These are phyloP conservation scores for Eimeria falciformis DNA, from an alignment of 169 alveolate species.

Conservation along the genomic window DNA sequence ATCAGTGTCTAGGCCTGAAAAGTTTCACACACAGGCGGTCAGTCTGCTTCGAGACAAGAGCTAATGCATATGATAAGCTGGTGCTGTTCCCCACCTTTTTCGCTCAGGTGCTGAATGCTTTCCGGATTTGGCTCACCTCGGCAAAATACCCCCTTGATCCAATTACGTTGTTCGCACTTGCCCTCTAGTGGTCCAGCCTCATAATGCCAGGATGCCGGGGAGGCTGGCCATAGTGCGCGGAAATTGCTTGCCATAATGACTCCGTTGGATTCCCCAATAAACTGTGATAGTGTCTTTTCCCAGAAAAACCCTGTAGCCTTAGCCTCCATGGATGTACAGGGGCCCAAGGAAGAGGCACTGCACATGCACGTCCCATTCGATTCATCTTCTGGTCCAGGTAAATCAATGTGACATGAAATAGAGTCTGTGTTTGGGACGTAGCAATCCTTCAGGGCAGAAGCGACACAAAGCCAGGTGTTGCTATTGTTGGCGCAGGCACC, in stretches of 20 bases:
- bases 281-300: slow-evolving; percentile 18
- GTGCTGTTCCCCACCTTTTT: not conserved
- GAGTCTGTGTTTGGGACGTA: slow-evolving; percentile 35
- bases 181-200: slow-evolving; percentile 33
- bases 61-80: not conserved
- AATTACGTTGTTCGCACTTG: slow-evolving; percentile 11
- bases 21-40: not conserved
- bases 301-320: slow-evolving; percentile 17
- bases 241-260: slow-evolving; percentile 49
- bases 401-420: slow-evolving; percentile 23
- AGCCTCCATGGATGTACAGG: slow-evolving; percentile 49
- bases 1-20: slow-evolving; percentile 20
- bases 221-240: slow-evolving; percentile 48
- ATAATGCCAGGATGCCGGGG: slow-evolving; percentile 39
- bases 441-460: not conserved
- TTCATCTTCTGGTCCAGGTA: slow-evolving; percentile 53
- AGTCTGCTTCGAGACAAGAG: not conserved
- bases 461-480: slow-evolving; percentile 59
- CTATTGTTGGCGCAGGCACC: not conserved
- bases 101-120: not conserved
- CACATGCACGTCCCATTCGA: slow-evolving; percentile 18
- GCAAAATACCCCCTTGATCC: slow-evolving; percentile 62
- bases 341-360: slow-evolving; percentile 24
- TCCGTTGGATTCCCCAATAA: not conserved
- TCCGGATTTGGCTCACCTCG: not conserved